Evolutionary conservation across 352 stramenopile species (phyloP), one percentile per base, ranked within the genome.

Genomic region (Aphanomyces stellatus): DNA sequence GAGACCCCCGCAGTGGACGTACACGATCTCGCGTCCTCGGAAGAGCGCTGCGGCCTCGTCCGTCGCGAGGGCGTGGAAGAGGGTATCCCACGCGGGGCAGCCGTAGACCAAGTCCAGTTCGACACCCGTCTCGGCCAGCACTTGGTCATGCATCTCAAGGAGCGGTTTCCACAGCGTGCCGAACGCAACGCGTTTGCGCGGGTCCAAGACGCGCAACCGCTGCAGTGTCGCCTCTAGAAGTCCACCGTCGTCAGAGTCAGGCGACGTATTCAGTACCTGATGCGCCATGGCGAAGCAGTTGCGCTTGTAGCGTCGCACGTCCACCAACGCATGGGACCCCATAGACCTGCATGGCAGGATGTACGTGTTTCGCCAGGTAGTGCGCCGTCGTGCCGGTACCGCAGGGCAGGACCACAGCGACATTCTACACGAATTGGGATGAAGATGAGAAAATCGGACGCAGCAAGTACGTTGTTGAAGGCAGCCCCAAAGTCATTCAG

Each of bases 31-130:
- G 4, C 81, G 71, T 24, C 33, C 30, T 15, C 87, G 71, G 10
- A 76, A 53, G 11, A 71, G 37, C 11, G 88, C 76, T n/a, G n/a
- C n/a, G n/a, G n/a, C n/a, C n/a, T n/a, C n/a, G n/a, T n/a, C n/a
- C 22, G 75, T 72, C 8, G 24, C n/a, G 13, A 69, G 51, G 59
- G 86, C 77, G 27, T 74, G 71, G 42, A 95, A 88, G n/a, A 95
- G 65, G 13, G 82, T 86, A 69, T 90, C 73, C 86, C 86, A 95
- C 56, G 79, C 76, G 37, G 91, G 88, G 4, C 76, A 69, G 15
- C 76, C 86, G 62, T 95, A 95, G 2, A 92, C 33, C 46, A 95
- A 64, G 27, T 95, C 86, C 55, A 95, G 82, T 30, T 88, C 76
- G 37, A 95, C 73, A 1, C 72, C 57, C 1, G 86, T 90, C 31